Conservation (phyloP, 2,329 filamentous ascomycete species). For the Fusarium floridanum region DNA sequence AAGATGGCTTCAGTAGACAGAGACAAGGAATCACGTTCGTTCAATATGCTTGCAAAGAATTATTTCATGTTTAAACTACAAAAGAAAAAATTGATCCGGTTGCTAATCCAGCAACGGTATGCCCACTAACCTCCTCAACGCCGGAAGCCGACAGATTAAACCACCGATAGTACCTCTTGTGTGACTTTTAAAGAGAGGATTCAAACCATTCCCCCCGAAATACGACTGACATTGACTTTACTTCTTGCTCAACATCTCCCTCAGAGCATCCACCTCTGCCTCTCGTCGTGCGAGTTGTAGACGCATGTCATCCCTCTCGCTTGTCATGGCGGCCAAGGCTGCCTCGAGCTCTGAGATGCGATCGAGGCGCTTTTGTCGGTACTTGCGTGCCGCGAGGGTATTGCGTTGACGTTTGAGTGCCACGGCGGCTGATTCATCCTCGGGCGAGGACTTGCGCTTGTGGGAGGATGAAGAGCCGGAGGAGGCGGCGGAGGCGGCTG, state of each 20-base stretch:
- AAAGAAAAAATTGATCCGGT: not conserved
- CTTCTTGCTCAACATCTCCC: conserved; percentile 60
- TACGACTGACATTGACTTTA: conserved; percentile 3
- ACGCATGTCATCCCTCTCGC: conserved; percentile 73
- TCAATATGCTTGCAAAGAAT: not conserved
- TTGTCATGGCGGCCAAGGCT: conserved; percentile 68
- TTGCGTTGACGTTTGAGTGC: conserved; percentile 74
- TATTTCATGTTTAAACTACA: not conserved
- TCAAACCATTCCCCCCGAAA: not conserved
- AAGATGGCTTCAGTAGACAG: not conserved
- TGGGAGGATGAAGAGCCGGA: conserved; percentile 31
- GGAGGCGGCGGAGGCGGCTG: conserved; percentile 2
- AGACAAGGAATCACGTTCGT: not conserved
- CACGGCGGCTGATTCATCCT: conserved; percentile 43
- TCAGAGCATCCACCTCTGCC: conserved; percentile 73
- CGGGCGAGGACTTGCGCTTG: conserved; percentile 43
- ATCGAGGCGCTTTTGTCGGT: conserved; percentile 78
- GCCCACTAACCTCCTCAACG: conserved; percentile 27
- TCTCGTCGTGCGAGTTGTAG: conserved; percentile 73
- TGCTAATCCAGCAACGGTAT: conserved; percentile 24
- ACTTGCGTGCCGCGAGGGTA: conserved; percentile 78
- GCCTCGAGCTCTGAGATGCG: conserved; percentile 73
- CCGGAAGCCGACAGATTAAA: conserved; percentile 17
- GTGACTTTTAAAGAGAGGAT: not conserved
- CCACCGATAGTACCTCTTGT: not conserved